These are phyloP conservation scores for Isabelozyma rhagii DNA, from an alignment of 805 yeast species.

Conservation along the genomic window DNA sequence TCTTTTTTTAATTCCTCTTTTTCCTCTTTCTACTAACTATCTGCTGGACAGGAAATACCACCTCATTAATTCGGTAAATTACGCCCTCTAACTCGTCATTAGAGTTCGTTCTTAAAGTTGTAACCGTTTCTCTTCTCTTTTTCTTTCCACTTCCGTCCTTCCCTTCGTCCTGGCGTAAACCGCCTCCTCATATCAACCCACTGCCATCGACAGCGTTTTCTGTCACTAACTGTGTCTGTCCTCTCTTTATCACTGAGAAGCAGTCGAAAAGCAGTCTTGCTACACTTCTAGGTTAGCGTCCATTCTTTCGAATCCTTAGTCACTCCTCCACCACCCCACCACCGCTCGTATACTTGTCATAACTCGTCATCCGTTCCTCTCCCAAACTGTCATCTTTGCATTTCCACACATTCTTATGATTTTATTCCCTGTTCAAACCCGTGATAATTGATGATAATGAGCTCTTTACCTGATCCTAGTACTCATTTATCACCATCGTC, in stretches of 20 bases:
- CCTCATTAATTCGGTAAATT: neutral
- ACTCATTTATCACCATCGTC: slow-evolving; percentile 3
- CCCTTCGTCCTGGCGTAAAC: too few relatives aligned
- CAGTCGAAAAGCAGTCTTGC: neutral
- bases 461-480: slow-evolving; percentile 7
- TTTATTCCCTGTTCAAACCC: neutral
- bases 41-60: neutral
- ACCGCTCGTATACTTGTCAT: neutral
- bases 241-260: too few relatives aligned
- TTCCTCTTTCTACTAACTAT: neutral
- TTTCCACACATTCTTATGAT: too few relatives aligned
- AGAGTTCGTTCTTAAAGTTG: neutral
- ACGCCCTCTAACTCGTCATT: neutral
- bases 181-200: too few relatives aligned
- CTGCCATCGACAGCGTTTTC: neutral
- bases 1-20: neutral
- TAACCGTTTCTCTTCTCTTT: too few relatives aligned
- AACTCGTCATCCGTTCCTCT: neutral
- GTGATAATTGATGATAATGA: slow-evolving; percentile 4
- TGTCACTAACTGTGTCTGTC: neutral
- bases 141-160: too few relatives aligned
- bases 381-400: neutral
- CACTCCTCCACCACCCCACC: neutral
- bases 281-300: neutral
- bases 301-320: neutral